phyloP scores from a whole-genome alignment of 331 rosid species.

The Malus hybrid region DNA sequence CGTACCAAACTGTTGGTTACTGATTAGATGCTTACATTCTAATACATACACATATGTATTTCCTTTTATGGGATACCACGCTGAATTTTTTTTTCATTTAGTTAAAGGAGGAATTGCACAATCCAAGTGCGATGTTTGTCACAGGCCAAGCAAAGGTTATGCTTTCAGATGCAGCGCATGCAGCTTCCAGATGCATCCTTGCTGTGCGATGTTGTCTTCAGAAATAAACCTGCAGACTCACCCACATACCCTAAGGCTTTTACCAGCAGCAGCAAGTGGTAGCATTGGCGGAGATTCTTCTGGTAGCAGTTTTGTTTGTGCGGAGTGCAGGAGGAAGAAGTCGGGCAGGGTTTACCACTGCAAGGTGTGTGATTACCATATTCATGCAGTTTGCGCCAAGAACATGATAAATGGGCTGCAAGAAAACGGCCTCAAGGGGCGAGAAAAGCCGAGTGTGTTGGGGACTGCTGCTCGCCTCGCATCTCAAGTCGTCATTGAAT shows the following conservation, averaged over 20 bases:
- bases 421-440: conserved; percentile 40
- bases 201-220: conserved; percentile 61
- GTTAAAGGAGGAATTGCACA: conserved; percentile 52
- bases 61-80: background rate
- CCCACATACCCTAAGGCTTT: conserved; percentile 47
- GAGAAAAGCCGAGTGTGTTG: conserved; percentile 41
- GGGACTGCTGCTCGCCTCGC: conserved; percentile 60
- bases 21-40: too few species aligned
- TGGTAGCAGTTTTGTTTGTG: conserved; percentile 26
- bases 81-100: background rate
- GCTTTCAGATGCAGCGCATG: conserved; percentile 63
- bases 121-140: conserved; percentile 73
- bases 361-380: conserved; percentile 50
- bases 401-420: conserved; percentile 55
- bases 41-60: background rate
- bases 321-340: conserved; percentile 55
- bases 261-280: conserved; percentile 6
- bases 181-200: conserved; percentile 77
- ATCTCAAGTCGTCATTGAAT: conserved; percentile 65
- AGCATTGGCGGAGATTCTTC: background rate
- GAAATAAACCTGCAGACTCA: conserved; percentile 39
- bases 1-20: too few species aligned
- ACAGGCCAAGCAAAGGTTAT: conserved; percentile 55
- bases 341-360: conserved; percentile 66
- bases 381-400: conserved; percentile 78